Base-by-base conservation (phyloP, 345 rosid genomes). In the Cardiospermum halicacabum region DNA sequence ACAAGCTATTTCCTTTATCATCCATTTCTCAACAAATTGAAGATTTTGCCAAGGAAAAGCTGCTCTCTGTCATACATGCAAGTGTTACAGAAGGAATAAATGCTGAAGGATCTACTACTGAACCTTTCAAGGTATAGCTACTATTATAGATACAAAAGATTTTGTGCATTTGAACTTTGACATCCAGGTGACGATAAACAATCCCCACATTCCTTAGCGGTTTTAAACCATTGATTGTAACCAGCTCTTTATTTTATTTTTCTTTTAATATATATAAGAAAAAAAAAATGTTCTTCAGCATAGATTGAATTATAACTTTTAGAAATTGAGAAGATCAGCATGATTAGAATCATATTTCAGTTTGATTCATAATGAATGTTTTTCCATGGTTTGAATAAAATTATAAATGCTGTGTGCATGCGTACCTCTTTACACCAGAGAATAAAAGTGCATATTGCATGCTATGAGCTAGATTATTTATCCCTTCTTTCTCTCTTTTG, bases 1-100 rank as follows among this genome's bases (percentile, higher is more conserved):
- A 94, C 81, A 94, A 79, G 74, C 91, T 94, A 72, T 94, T 81
- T 75, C 95, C 96, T 69, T 62, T 91, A 45, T 47, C 95, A 68
- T 78, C 76, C 63, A 73, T 94, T 68, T 75, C 97, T 61, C 83
- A 77, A 77, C 87, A 83, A 79, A 94, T 94, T 73, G 99, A 94
- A 71, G 88, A 85, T 51, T 94, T 88, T 81, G 89, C 97, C 1
- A 81, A 65, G 80, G 85, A 89, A 60, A 87, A 34, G 72, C 69
- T 94, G 72, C 78, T 87, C 31, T 85, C 92, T 58, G 80, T 78
- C 5, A 74, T 66, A 61, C 78, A 76, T 71, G 62, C 34, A 70
- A 77, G 69, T 72, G 68, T 59, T 66, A 67, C 73, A 56, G 88
- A 73, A 57, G 69, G 66, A 65, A 67, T 37, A 45, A 85, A 78